These are phyloP conservation scores for Talaromyces trachyspermus DNA, from an alignment of 495 filamentous ascomycete genomes.

Conservation along the genomic window DNA sequence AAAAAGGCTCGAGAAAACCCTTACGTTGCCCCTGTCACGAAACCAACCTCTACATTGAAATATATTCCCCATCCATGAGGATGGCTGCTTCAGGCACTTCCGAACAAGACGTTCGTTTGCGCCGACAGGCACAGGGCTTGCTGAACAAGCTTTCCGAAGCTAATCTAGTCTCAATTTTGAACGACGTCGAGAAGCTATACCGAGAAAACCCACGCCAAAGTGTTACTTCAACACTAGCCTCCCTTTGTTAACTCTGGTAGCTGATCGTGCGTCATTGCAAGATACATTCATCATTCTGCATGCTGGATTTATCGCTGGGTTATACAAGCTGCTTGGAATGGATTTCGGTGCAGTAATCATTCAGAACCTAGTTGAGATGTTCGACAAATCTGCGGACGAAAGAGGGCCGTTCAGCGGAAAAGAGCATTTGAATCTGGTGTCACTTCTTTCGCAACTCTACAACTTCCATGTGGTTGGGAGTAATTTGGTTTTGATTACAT, in stretches of 20 bases:
- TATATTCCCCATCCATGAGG: slow-evolving; percentile 88
- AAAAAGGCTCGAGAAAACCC: slow-evolving; percentile 51
- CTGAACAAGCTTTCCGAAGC: slow-evolving; percentile 90
- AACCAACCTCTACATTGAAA: slow-evolving; percentile 40
- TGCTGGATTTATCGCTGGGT: slow-evolving; percentile 79
- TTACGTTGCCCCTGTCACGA: slow-evolving; percentile 47
- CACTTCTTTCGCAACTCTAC: slow-evolving; percentile 80
- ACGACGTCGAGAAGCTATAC: slow-evolving; percentile 77
- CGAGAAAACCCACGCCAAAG: slow-evolving; percentile 70
- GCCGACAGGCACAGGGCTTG: slow-evolving; percentile 75
- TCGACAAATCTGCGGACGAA: slow-evolving; percentile 40
- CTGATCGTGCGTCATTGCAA: slow-evolving; percentile 64
- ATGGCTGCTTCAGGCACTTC: slow-evolving; percentile 51
- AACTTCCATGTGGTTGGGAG: slow-evolving; percentile 82
- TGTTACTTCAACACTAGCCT: slow-evolving; percentile 70
- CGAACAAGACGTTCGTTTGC: slow-evolving; percentile 62
- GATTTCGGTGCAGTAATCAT: slow-evolving; percentile 83
- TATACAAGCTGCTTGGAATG: slow-evolving; percentile 78
- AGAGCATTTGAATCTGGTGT: slow-evolving; percentile 69
- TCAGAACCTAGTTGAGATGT: slow-evolving; percentile 65
- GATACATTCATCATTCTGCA: slow-evolving; percentile 89
- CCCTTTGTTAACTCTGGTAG: slow-evolving; percentile 68
- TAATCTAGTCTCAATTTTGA: slow-evolving; percentile 72
- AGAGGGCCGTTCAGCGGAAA: slow-evolving; percentile 49
- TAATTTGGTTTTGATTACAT: slow-evolving; percentile 81